Evolutionary conservation across 106 monocot genomes (phyloP), one percentile per base, ranked within the genome.

Genomic region (Alisma plantagoaquatica): DNA sequence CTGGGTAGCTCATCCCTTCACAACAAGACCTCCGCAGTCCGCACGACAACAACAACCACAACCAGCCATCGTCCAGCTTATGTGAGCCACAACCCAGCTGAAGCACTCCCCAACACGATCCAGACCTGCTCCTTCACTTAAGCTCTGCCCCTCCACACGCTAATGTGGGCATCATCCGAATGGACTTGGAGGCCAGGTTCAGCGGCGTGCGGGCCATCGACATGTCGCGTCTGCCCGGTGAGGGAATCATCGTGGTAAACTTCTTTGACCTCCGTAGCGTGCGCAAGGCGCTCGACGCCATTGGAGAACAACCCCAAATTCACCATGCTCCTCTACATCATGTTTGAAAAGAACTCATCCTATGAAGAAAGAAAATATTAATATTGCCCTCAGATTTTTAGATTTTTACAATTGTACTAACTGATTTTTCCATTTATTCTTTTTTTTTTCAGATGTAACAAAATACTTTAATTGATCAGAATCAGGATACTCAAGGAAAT

Each of bases 241-340:
- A 87, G 41, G 75, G 76, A 3, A 54, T 79, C 66, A 78, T 69
- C 1, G 76, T 70, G 9, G 88, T 96, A 31, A 77, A 84, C 26
- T 96, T 84, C 67, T 88, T 65, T 62, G 94, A 96, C 27, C 63
- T 84, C 16, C 65, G 94, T 10, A 57, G 70, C 61, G 77, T 88
- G 11, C 63, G 70, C 58, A 54, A 61, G 31, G 94, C 84, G 17
- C 66, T 96, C 41, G 66, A 72, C 26, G 80, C 61, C 43, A 56
- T 96, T 56, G 62, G 88, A 0, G 73, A 72, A 19, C 83, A 87
- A 70, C 87, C 87, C 72, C n/a, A n/a, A n/a, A n/a, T n/a, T n/a
- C n/a, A n/a, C n/a, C n/a, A n/a, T n/a, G n/a, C n/a, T n/a, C n/a
- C n/a, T n/a, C n/a, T n/a, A n/a, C n/a, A n/a, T n/a, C n/a, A n/a